A percentile compares a stretch with the other conserved stretches of the same genome.
phyloP scores from a whole-genome alignment of 2,329 filamentous ascomycete species.

The Lachnellula suecica region DNA sequence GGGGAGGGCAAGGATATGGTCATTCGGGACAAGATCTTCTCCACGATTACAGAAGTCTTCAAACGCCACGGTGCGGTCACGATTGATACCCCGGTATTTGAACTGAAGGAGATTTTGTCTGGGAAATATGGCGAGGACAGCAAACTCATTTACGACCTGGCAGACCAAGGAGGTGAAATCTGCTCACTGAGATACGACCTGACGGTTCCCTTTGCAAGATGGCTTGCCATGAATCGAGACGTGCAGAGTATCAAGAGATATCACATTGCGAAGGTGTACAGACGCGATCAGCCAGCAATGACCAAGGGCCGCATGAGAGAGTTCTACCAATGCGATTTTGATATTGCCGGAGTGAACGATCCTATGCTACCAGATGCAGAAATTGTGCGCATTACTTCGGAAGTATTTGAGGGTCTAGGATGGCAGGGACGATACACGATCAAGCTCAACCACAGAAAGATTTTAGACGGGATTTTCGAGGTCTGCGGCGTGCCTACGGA shows the following conservation, averaged over 20 bases:
- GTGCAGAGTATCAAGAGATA: conserved; percentile 88
- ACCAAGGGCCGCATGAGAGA: conserved; percentile 92
- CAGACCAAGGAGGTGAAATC: conserved; percentile 84
- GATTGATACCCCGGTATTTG: conserved; percentile 82
- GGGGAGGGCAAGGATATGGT: conserved; percentile 76
- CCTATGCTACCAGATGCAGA: conserved; percentile 92
- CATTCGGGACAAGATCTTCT: conserved; percentile 78
- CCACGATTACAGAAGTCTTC: conserved; percentile 74
- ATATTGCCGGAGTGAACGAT: conserved; percentile 86
- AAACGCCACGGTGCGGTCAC: conserved; percentile 79
- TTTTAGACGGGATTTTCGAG: conserved; percentile 88
- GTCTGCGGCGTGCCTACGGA: conserved; percentile 86
- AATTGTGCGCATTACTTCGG: conserved; percentile 78
- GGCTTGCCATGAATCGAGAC: conserved; percentile 82
- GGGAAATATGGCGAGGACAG: conserved; percentile 93
- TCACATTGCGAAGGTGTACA: conserved; percentile 91
- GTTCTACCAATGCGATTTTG: conserved; percentile 97
- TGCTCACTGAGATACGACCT: conserved; percentile 84
- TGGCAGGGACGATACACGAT: conserved; percentile 70
- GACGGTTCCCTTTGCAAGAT: conserved; percentile 88
- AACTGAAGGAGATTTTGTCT: conserved; percentile 80
- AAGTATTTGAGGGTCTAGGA: conserved; percentile 80
- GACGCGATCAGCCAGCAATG: conserved; percentile 79
- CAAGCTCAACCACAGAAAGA: conserved; percentile 94
- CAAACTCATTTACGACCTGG: conserved; percentile 87